These are phyloP conservation scores for Chloris gayana DNA, from an alignment of 176 grass and related monocot species.

Conservation along the genomic window DNA sequence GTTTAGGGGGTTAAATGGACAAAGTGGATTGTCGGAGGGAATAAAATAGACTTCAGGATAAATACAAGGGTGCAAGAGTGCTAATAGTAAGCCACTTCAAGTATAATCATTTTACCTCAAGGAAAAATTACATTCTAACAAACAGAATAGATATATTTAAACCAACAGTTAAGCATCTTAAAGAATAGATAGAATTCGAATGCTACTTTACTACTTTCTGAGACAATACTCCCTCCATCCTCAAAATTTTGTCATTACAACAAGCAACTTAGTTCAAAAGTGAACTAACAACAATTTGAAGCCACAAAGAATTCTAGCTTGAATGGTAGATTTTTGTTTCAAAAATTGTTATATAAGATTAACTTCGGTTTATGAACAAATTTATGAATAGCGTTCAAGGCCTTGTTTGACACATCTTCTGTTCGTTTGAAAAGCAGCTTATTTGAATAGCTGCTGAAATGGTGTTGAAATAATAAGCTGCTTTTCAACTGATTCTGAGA, in stretches of 20 bases:
- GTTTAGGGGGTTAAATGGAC: too few species aligned
- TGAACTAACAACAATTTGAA: too few species aligned
- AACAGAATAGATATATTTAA: conserved; percentile 4
- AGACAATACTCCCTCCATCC: too few species aligned
- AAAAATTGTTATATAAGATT: background rate
- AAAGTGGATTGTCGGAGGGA: too few species aligned
- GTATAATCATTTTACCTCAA: background rate
- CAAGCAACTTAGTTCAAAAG: too few species aligned
- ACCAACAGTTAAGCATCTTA: background rate
- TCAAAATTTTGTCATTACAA: too few species aligned
- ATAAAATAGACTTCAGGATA: too few species aligned
- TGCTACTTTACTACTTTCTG: background rate
- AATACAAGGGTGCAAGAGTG: background rate
- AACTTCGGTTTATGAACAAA: background rate
- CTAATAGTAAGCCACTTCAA: background rate
- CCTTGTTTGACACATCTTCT: too few species aligned
- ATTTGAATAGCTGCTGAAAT: too few species aligned
- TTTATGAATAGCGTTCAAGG: background rate
- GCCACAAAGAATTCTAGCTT: background rate
- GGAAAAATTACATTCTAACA: background rate
- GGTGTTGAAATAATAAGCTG: too few species aligned
- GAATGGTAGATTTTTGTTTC: background rate
- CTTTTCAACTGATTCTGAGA: too few species aligned
- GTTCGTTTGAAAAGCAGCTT: too few species aligned
- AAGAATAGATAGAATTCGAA: conserved; percentile 17